These are phyloP conservation scores for Cladorrhinum sp. DNA, from an alignment of 2,329 filamentous ascomycete genomes.

Conservation along the genomic window DNA sequence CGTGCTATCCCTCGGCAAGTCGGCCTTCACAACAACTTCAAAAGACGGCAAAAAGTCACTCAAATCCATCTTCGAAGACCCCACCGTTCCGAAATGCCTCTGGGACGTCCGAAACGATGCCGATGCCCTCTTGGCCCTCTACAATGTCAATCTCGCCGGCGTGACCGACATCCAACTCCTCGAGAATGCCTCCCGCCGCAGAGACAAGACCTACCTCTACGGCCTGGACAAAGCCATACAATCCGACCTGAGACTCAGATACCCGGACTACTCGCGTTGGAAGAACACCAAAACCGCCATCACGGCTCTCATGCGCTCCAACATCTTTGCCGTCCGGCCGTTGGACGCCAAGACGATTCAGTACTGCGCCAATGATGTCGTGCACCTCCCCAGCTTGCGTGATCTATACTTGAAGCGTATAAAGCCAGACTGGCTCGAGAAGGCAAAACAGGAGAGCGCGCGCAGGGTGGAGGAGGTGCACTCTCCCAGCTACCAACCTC, in stretches of 20 bases:
- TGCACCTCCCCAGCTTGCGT: constrained; percentile 19
- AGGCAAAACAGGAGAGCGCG: neutral
- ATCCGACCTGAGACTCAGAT: constrained; percentile 7
- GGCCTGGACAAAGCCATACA: constrained; percentile 18
- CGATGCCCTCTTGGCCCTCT: constrained; percentile 28
- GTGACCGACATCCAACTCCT: constrained; percentile 32
- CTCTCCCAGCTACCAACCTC: neutral
- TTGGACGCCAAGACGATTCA: constrained; percentile 10
- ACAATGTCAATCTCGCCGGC: constrained; percentile 25
- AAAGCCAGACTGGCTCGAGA: constrained; percentile 16
- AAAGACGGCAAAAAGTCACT: constrained; percentile 17
- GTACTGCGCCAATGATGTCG: constrained; percentile 22
- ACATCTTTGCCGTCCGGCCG: constrained; percentile 18
- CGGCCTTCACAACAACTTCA: constrained; percentile 19
- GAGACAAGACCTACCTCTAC: constrained; percentile 16
- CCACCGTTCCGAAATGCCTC: constrained; percentile 22
- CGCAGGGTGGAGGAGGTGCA: neutral
- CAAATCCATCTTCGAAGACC: constrained; percentile 23
- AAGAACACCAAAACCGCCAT: neutral
- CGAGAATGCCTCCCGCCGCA: constrained; percentile 27
- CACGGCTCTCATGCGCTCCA: neutral
- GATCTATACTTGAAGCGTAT: constrained; percentile 18
- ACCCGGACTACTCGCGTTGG: neutral
- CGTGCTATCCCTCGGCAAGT: constrained; percentile 23
- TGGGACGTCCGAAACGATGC: constrained; percentile 31